Evolutionary conservation across 2,329 filamentous ascomycete species (phyloP), one percentile per base, ranked within the genome.

Genomic region (Nakataea oryzae): DNA sequence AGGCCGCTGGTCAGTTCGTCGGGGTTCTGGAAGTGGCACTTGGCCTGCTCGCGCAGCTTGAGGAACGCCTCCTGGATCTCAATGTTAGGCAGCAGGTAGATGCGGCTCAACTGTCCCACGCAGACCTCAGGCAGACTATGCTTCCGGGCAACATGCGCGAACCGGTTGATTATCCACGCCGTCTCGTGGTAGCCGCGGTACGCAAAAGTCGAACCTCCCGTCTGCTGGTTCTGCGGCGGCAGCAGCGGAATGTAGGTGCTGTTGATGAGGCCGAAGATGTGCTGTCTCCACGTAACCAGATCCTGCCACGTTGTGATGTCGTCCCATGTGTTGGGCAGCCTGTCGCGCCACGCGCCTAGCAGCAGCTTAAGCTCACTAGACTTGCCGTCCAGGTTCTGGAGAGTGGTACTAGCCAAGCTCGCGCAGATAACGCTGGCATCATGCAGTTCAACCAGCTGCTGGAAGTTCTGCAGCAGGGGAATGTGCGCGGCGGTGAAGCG

Each of bases 261-360:
- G 73, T 99, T 99, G 76, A 99, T 97, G 28, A 99, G 83, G 63
- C 92, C 89, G 78, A 99, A 99, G 64, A 99, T 97, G 74, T 99
- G 95, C 73, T 99, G 96, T 67, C 95, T 87, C 95, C 95, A 99
- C 1, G 95, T 99, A n/a, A 99, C 95, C 54, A 99, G 80, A 72
- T 99, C 96, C 74, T 99, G 95, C 95, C 95, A 99, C 54, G 95
- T 91, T 66, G 96, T 96, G 74, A 99, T 99, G 73, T 99, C 95
- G 73, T 99, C 95, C 95, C 95, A 99, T 3, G 96, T 89, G 71
- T 99, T 99, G 1, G 95, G 95, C 61, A 99, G 78, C 59, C 95
- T 86, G 72, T 99, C 95, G 63, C 95, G 87, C 95, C 95, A 99
- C 9, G 93, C 95, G 62, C 91, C 91, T 6, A 99, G 83, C 3